Base-by-base conservation (phyloP, 129 eudicot species). In the Glebionis coronaria region DNA sequence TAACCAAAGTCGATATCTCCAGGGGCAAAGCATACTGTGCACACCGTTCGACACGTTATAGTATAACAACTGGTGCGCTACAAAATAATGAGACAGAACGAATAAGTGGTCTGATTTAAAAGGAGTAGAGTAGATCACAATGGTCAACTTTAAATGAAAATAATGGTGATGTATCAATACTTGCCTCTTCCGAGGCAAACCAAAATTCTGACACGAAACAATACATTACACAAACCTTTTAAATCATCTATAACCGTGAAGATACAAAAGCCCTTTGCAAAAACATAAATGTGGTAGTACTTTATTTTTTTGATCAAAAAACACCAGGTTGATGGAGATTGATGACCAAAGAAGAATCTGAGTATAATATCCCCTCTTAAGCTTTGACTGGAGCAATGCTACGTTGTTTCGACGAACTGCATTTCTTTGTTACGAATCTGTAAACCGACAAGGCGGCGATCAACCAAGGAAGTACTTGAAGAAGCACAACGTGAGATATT, bases 381-480 rank as follows among this genome's bases (percentile, higher is more conserved):
- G 89, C 95, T n/a, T 87, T 81, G n/a, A 79, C 97, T n/a, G 97
- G 97, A 70, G 88, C 82, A 57, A 72, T 65, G 50, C 63, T 82
- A 5, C 52, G 82, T 61, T 81, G 90, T 66, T 81, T 88, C 9
- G 84, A 83, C 21, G 85, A 79, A 76, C 97, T 91, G 81, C 78
- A 89, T 81, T 89, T 31, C 40, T 31, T 31, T 5, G 6, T 7
- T 7, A 4, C 8, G 5, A 31, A 31, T 31, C 40, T 31, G 5
- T 7, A 31, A 7, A 5, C 40, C 6, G 80, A 80, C 83, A 3
- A 80, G n/a, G n/a, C n/a, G n/a, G n/a, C n/a, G n/a, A n/a, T n/a
- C n/a, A n/a, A n/a, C n/a, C n/a, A n/a, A n/a, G 74, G 77, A 80
- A 80, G 14, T 80, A 80, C 74, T 63, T 80, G 80, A 80, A 80